These are phyloP conservation scores for Drechmeria coniospora DNA, from an alignment of 2,329 filamentous ascomycete genomes.

Conservation along the genomic window DNA sequence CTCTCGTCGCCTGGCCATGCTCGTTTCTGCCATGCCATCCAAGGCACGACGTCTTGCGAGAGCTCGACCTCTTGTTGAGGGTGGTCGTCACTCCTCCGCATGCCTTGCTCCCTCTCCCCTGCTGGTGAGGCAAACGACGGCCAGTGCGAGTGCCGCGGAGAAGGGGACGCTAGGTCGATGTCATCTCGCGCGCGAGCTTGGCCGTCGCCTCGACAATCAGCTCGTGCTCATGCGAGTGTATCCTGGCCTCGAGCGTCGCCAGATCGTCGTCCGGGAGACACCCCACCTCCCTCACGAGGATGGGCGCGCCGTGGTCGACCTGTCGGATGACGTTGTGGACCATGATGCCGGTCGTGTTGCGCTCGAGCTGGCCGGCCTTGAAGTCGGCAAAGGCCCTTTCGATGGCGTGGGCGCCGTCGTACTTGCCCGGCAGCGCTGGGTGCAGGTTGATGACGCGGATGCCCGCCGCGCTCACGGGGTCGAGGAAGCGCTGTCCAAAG, in stretches of 20 bases:
- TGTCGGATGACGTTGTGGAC: conserved; percentile 69
- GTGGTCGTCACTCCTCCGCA: no score
- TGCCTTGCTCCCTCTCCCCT: no score
- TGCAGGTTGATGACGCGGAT: conserved; percentile 72
- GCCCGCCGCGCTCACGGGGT: conserved; percentile 44
- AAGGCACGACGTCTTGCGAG: no score
- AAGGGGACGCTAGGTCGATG: no score
- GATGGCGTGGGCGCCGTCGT: conserved; percentile 66
- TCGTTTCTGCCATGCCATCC: no score
- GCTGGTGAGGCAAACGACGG: no score
- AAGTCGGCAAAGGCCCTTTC: conserved; percentile 64
- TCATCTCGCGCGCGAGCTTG: conserved; percentile 28
- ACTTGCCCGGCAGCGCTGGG: conserved; percentile 54
- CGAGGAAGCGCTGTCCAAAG: conserved; percentile 53
- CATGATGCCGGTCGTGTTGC: conserved; percentile 61
- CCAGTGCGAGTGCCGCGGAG: no score
- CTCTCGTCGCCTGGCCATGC: no score
- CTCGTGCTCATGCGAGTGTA: conserved; percentile 63
- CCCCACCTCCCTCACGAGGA: conserved; percentile 33
- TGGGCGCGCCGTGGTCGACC: conserved; percentile 65
- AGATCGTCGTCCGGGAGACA: conserved; percentile 46
- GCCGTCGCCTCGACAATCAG: conserved; percentile 63
- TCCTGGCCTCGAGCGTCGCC: conserved; percentile 51
- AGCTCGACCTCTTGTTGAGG: no score
- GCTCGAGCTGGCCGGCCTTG: conserved; percentile 43